A percentile compares a stretch with the other conserved stretches of the same genome.
Conservation (phyloP, 2,329 filamentous ascomycete genomes). For the Botrytis sinoallii region DNA sequence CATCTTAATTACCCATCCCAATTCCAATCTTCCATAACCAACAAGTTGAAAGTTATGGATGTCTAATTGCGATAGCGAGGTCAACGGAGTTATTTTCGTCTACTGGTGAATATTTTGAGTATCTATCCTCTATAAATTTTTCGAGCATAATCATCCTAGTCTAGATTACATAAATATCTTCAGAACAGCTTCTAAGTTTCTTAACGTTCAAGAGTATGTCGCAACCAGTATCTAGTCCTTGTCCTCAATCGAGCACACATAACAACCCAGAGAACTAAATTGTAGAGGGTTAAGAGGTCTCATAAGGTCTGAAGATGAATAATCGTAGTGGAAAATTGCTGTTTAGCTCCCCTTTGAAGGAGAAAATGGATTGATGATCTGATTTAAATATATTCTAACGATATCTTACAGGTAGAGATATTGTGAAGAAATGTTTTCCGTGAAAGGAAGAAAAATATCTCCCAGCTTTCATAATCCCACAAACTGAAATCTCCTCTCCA, state of each 20-base stretch:
- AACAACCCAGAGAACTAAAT: background rate
- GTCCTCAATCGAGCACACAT: background rate
- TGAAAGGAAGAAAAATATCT: too few species aligned
- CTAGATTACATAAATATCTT: background rate
- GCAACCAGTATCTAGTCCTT: background rate
- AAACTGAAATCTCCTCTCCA: too few species aligned
- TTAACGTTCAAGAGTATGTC: background rate
- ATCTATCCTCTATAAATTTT: background rate
- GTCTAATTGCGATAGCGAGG: background rate
- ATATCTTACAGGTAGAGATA: too few species aligned
- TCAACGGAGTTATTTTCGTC: background rate
- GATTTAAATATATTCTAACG: fast-evolving
- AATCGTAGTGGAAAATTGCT: too few species aligned
- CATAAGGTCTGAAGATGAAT: too few species aligned
- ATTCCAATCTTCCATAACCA: background rate
- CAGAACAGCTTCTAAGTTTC: fast-evolving
- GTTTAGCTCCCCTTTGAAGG: too few species aligned
- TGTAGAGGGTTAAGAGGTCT: too few species aligned
- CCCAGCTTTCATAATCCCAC: too few species aligned
- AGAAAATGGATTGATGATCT: too few species aligned
- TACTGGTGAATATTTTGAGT: background rate
- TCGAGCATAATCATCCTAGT: background rate
- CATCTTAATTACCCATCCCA: background rate
- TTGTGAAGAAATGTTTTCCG: too few species aligned
- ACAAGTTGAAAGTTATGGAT: background rate